These are phyloP conservation scores for Ascobolus immersus DNA, from an alignment of 495 filamentous ascomycete species.

Conservation along the genomic window DNA sequence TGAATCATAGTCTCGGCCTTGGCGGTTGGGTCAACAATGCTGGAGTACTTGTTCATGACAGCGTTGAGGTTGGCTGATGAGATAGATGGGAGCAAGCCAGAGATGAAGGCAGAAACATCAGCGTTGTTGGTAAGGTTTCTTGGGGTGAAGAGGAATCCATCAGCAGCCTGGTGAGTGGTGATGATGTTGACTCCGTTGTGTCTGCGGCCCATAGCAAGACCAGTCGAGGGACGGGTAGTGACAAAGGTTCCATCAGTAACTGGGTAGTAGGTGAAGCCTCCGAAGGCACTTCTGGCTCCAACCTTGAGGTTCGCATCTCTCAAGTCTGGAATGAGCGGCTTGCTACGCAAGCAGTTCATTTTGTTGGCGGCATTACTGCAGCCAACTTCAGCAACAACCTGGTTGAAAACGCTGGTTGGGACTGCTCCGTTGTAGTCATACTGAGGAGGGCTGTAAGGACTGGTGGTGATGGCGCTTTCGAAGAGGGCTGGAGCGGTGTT, in stretches of 20 bases:
- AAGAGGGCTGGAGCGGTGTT: constrained; percentile 1
- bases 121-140: neutral
- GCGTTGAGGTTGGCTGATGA: no score
- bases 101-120: neutral
- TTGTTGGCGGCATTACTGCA: neutral
- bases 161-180: constrained; percentile 3
- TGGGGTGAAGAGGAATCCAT: constrained; percentile 5
- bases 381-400: neutral
- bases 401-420: neutral
- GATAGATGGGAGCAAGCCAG: neutral
- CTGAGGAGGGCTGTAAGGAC: constrained; percentile 3
- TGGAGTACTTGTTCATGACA: no score
- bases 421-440: constrained; percentile 1
- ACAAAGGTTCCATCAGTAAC: constrained; percentile 1
- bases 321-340: constrained; percentile 4
- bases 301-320: constrained; percentile 2
- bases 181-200: constrained; percentile 4
- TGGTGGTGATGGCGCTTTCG: constrained; percentile 2
- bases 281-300: neutral
- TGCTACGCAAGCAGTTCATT: constrained; percentile 3
- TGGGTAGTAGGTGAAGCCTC: constrained; percentile 1
- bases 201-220: neutral
- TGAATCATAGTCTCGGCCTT: no score
- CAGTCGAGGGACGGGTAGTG: neutral
- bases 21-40: no score